phyloP scores from a whole-genome alignment of 1,284 basidiomycete species.

The Boletus hoseneyae region DNA sequence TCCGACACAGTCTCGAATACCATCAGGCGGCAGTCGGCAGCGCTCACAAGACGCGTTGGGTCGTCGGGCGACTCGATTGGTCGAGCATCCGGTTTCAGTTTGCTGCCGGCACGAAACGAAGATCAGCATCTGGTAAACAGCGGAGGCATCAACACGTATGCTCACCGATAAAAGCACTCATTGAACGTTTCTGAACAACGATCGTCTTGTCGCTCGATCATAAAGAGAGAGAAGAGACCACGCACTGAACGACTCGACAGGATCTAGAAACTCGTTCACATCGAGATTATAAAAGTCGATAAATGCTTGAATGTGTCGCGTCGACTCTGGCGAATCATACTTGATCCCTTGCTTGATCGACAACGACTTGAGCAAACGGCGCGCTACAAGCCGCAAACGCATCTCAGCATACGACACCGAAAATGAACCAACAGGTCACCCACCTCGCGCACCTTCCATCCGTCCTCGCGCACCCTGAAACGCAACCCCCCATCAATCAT shows the following conservation, averaged over 20 bases:
- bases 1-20: conserved; percentile 82
- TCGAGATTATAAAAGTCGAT: conserved; percentile 90
- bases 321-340: conserved; percentile 85
- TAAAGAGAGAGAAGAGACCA: conserved; percentile 12
- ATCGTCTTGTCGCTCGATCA: background rate
- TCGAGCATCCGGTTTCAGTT: conserved; percentile 81
- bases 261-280: conserved; percentile 78
- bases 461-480: conserved; percentile 73
- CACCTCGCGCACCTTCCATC: conserved; percentile 89
- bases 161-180: conserved; percentile 77
- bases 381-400: conserved; percentile 47
- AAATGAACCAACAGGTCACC: conserved; percentile 20
- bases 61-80: conserved; percentile 75
- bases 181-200: conserved; percentile 76
- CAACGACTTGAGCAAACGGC: conserved; percentile 78
- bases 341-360: conserved; percentile 95
- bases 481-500: background rate
- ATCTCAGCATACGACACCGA: background rate
- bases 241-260: conserved; percentile 79
- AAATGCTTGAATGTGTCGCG: conserved; percentile 81
- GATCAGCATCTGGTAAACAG: conserved; percentile 33
- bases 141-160: background rate
- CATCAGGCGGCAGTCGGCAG: conserved; percentile 94
- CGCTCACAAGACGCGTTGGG: conserved; percentile 75
- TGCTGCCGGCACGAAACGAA: conserved; percentile 43